A percentile compares a stretch with the other conserved stretches of the same genome.
Evolutionary conservation across 1,284 basidiomycete genomes (phyloP).

Genomic region (Rhizopogon hawkerae): DNA sequence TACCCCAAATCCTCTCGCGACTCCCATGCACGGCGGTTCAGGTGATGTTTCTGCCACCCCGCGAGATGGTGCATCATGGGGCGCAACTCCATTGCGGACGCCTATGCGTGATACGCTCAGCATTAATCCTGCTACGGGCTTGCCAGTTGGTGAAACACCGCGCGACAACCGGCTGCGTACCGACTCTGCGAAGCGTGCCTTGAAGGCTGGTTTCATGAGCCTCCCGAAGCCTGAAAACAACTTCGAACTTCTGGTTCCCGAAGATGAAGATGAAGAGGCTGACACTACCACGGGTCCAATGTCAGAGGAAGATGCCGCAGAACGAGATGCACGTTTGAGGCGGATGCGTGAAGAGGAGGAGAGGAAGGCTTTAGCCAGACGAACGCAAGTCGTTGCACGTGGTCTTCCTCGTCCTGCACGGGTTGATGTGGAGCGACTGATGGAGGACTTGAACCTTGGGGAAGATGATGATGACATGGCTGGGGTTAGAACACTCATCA

Average conservation of each 20-base stretch:
- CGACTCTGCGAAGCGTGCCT: constrained; percentile 60
- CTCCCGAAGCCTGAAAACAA: constrained; percentile 96
- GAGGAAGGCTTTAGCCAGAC: constrained; percentile 66
- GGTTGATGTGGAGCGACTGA: constrained; percentile 63
- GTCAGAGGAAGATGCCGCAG: constrained; percentile 83
- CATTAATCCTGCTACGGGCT: constrained; percentile 71
- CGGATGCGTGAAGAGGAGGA: constrained; percentile 72
- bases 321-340: constrained; percentile 76
- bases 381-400: constrained; percentile 76
- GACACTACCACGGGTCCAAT: constrained; percentile 34
- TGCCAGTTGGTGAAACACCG: constrained; percentile 60
- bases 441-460: constrained; percentile 49
- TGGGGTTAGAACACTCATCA: constrained; percentile 59
- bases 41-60: constrained; percentile 57
- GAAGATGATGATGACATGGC: constrained; percentile 41
- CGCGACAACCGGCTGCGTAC: constrained; percentile 60
- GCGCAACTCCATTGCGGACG: constrained; percentile 79
- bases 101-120: constrained; percentile 87
- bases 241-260: constrained; percentile 90
- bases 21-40: constrained; percentile 52
- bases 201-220: constrained; percentile 75
- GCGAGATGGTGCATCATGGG: constrained; percentile 35
- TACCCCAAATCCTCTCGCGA: constrained; percentile 93
- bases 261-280: constrained; percentile 66
- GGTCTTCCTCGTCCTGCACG: constrained; percentile 82